Evolutionary conservation across 1,284 basidiomycete species (phyloP), one percentile per base, ranked within the genome.

Genomic region (Sporisorium exsertum): DNA sequence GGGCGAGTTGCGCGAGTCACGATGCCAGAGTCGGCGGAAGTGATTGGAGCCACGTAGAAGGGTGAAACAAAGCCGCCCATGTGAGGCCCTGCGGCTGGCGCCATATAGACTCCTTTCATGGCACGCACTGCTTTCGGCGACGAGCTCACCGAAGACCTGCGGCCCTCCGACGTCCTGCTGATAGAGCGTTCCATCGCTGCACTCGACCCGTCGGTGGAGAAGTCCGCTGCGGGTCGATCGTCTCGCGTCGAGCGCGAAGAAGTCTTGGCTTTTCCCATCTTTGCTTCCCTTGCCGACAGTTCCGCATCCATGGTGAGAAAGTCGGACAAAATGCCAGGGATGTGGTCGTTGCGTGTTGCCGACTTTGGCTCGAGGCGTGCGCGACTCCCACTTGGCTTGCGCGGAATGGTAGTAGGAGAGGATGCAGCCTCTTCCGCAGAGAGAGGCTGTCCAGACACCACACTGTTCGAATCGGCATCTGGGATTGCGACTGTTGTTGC

Each of bases 1-100:
- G 71, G 58, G 20, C 68, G 68, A 43, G 40, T 49, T 5, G 53
- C 45, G 7, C 63, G 58, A 24, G 47, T 47, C 9, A 37, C 47
- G 37, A 76, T 27, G 35, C 73, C 73, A 15, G 68, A 37, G 32
- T 72, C 73, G 26, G 67, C 69, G n/a, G 69, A 72, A 4, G 64
- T 68, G 27, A 76, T 55, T 4, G 73, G 73, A n/a, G 73, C 69
- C 12, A 72, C 73, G 20, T 68, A 76, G 53, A 76, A 76, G 5
- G 73, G 73, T 20, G 73, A 76, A 5, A 72, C 64, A 26, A 58
- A 76, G 46, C 64, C 73, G 33, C 58, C 69, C 68, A 72, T 77
- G 63, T 42, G 66, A 4, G 74, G 74, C 5, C 70, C 70, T 15
- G 57, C 73, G 15, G 73, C 40, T 29, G 64, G 64, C 12, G 73